These are phyloP conservation scores for Arthroderma sp. DNA, from an alignment of 2,329 filamentous ascomycete genomes.

Conservation along the genomic window DNA sequence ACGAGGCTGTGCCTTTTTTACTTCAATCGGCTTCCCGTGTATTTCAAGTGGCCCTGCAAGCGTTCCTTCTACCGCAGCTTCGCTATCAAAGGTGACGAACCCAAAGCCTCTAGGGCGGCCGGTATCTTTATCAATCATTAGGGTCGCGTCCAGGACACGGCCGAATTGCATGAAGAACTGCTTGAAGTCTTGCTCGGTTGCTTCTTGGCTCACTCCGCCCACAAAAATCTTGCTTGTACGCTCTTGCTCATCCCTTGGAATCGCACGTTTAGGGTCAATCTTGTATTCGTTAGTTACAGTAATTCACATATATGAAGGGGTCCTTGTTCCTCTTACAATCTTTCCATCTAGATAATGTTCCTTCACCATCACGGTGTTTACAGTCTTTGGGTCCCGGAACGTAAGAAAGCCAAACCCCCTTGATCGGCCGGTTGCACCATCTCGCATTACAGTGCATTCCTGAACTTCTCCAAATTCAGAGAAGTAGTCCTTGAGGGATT, in stretches of 20 bases:
- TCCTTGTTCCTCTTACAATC: constrained; percentile 51
- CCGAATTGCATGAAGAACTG: constrained; percentile 96
- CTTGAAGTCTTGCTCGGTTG: constrained; percentile 89
- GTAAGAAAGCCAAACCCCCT: constrained; percentile 95
- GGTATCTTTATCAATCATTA: constrained; percentile 99
- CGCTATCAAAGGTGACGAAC: constrained; percentile 95
- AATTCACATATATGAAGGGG: background rate
- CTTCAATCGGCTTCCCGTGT: constrained; percentile 89
- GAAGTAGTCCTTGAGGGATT: constrained; percentile 94
- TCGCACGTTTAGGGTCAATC: constrained; percentile 97
- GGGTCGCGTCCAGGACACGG: constrained; percentile 86
- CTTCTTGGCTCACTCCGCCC: constrained; percentile 92
- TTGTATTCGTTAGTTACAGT: constrained; percentile 25
- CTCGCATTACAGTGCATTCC: constrained; percentile 98
- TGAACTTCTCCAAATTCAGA: constrained; percentile 94
- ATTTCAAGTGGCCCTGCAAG: constrained; percentile 78
- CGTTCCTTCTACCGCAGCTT: constrained; percentile 85
- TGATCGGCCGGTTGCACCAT: constrained; percentile 83
- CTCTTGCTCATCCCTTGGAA: constrained; percentile 94
- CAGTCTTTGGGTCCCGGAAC: constrained; percentile 93
- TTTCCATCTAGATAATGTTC: constrained; percentile 97
- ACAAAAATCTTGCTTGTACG: constrained; percentile 99
- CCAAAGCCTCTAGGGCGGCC: constrained; percentile 93
- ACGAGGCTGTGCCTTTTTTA: constrained; percentile 92
- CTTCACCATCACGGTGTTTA: constrained; percentile 99